Percentiles rank a stretch among this genome's conserved stretches.
These are phyloP conservation scores for Amphirosellinia nigrospora DNA, from an alignment of 495 filamentous ascomycete species.

Conservation along the genomic window DNA sequence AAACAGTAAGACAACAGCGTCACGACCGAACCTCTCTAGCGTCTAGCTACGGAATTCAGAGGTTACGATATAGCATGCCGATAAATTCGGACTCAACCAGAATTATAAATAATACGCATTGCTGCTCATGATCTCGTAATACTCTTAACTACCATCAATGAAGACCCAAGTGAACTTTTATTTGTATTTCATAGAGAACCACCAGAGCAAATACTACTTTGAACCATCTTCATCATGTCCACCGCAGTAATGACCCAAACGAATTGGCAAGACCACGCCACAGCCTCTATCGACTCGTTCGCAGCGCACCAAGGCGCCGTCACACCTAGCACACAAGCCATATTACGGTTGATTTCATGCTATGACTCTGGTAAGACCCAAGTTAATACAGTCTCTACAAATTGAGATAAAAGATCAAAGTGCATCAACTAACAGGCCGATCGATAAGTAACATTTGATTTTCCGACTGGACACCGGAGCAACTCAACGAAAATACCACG, in stretches of 20 bases:
- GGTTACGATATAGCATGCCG: background rate
- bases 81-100: background rate
- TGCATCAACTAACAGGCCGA: background rate
- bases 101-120: background rate
- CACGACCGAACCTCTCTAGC: background rate
- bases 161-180: background rate
- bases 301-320: background rate
- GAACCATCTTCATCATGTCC: conserved; percentile 13
- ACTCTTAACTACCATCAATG: background rate
- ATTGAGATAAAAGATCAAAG: background rate
- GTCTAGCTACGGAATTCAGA: background rate
- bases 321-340: background rate
- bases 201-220: background rate
- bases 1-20: conserved; percentile 6
- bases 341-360: conserved; percentile 1
- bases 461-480: conserved; percentile 21
- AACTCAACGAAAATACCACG: conserved; percentile 18
- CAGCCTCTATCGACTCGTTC: conserved; percentile 7
- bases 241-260: conserved; percentile 2
- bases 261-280: conserved; percentile 11
- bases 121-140: background rate
- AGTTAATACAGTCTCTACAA: background rate
- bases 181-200: background rate
- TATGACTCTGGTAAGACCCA: conserved; percentile 18
- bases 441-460: conserved; percentile 13